These are phyloP conservation scores for Alternaria triticina DNA, from an alignment of 2,329 filamentous ascomycete species.

Conservation along the genomic window DNA sequence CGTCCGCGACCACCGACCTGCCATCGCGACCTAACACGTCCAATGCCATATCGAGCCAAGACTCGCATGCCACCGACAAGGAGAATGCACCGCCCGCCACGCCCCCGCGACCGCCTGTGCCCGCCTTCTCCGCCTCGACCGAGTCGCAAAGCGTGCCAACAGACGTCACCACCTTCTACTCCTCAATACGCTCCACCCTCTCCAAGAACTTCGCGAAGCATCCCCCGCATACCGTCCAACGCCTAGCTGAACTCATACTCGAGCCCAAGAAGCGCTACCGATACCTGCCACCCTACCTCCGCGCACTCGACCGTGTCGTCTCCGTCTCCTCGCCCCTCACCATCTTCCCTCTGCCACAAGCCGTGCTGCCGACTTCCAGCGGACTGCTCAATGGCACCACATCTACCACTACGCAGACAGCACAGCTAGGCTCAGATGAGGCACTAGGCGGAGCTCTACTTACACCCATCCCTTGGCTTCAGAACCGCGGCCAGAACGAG, in stretches of 20 bases:
- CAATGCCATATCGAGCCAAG: conserved; percentile 39
- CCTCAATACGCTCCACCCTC: conserved; percentile 59
- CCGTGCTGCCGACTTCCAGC: conserved; percentile 58
- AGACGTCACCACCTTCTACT: conserved; percentile 41
- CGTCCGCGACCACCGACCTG: conserved; percentile 45
- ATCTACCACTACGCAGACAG: conserved; percentile 47
- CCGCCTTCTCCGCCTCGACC: conserved; percentile 50
- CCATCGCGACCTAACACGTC: conserved; percentile 25
- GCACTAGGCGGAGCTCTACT: conserved; percentile 87
- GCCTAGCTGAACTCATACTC: conserved; percentile 85
- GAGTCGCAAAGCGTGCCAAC: conserved; percentile 35
- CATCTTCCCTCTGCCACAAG: conserved; percentile 80
- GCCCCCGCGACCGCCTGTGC: conserved; percentile 50
- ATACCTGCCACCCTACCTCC: conserved; percentile 81
- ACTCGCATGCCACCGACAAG: conserved; percentile 68
- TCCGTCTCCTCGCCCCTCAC: conserved; percentile 84
- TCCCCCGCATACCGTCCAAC: conserved; percentile 92
- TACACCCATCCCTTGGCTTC: conserved; percentile 92
- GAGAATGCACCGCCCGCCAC: conserved; percentile 66
- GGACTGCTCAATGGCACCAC: conserved; percentile 66
- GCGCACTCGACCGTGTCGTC: conserved; percentile 88
- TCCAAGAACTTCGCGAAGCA: conserved; percentile 70
- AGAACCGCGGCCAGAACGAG: conserved; percentile 59
- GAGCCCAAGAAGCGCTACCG: conserved; percentile 79
- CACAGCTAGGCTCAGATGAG: conserved; percentile 78